Evolutionary conservation across 371 early-diverging fungal species (phyloP), one percentile per base, ranked within the genome.

Genomic region (Mucor mucedo): DNA sequence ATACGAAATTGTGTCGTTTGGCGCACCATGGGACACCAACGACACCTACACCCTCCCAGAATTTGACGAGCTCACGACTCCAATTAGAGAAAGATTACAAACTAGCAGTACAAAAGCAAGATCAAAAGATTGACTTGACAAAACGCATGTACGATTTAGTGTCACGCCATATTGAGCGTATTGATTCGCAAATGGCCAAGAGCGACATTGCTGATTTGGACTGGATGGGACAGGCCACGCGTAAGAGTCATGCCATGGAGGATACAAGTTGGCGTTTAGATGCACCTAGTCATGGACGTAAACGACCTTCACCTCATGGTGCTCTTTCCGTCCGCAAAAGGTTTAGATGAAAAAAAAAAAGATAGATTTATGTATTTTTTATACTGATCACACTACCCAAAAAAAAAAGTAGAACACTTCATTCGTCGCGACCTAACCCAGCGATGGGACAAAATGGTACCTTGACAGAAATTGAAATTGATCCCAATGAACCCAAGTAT

Each of bases 401-500:
- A n/a, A n/a, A n/a, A n/a, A n/a, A n/a, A n/a, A n/a, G 49, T 55
- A 76, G 76, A 61, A 73, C 69, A 8, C 71, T 64, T 63, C 76
- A 72, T 56, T 76, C 76, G 0, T 70, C 69, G 16, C 63, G 79
- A 33, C 77, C 80, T 13, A 79, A 67, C 49, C 73, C 80, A 38
- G 56, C 60, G 28, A 55, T 59, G 5, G 69, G 64, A 14, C 68
- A 65, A 21, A 56, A 71, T 11, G 67, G 70, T 4, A 35, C 68
- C 3, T 52, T 76, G 3, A 56, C 78, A 35, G 95, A 93, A 29
- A 61, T 90, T 33, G 89, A 91, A 3, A 93, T 95, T 53, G 98
- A 98, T 74, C 97, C 98, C 4, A 93, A 96, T 73, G 98, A 98
- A 76, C 97, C 96, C 8, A 86, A 87, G 3, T 98, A 98, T 69